A percentile compares a stretch with the other conserved stretches of the same genome.
Conservation (phyloP, 2,329 filamentous ascomycete species). For the Fusarium albosuccineum region DNA sequence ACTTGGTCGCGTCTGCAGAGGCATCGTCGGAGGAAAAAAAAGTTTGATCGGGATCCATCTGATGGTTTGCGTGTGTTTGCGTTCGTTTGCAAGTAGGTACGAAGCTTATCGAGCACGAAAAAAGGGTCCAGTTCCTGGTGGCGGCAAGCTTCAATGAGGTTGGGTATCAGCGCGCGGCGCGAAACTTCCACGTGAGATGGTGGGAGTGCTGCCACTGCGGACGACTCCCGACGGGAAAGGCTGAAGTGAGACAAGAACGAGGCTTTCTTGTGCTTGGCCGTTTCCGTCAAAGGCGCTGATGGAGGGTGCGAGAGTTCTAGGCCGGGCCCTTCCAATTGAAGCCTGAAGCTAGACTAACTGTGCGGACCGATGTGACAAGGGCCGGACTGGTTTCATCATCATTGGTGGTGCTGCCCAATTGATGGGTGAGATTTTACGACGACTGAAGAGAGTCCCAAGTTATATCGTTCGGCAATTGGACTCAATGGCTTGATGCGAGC, state of each 20-base stretch:
- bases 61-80: background rate
- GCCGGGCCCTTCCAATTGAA: conserved; percentile 17
- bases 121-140: conserved; percentile 7
- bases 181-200: conserved; percentile 16
- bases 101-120: background rate
- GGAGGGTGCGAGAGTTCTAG: conserved; percentile 10
- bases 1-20: conserved; percentile 33
- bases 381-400: conserved; percentile 28
- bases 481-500: conserved; percentile 17
- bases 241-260: conserved; percentile 24
- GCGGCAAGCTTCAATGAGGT: conserved; percentile 14
- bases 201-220: conserved; percentile 17
- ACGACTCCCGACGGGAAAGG: conserved; percentile 33
- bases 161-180: conserved; percentile 9
- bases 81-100: background rate
- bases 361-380: conserved; percentile 32
- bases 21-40: conserved; percentile 6
- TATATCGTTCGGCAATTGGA: background rate
- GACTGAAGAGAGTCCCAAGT: background rate
- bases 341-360: conserved; percentile 31
- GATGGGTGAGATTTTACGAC: background rate
- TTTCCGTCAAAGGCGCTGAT: conserved; percentile 33
- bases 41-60: background rate
- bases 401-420: background rate
- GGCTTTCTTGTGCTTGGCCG: conserved; percentile 8